Conservation (phyloP, 495 filamentous ascomycete species). For the Penicillium tannophilum region DNA sequence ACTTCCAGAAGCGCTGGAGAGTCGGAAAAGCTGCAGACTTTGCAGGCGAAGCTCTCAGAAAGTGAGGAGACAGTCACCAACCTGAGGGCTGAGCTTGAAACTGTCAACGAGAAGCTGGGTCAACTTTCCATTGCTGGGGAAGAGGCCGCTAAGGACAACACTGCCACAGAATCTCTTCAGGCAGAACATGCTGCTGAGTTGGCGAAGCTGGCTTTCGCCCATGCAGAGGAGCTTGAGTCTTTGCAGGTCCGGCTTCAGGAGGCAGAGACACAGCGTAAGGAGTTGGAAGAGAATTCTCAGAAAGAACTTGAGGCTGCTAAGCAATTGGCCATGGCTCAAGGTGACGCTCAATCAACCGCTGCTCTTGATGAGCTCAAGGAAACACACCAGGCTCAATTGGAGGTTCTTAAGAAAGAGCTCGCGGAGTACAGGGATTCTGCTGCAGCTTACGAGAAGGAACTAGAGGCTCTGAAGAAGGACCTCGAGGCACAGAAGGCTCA, state of each 20-base stretch:
- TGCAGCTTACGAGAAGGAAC: constrained; percentile 40
- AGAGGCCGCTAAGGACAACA: constrained; percentile 25
- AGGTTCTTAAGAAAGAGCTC: constrained; percentile 41
- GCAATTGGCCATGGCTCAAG: constrained; percentile 37
- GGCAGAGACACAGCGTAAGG: constrained; percentile 42
- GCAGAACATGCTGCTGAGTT: constrained; percentile 45
- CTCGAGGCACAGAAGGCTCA: constrained; percentile 37
- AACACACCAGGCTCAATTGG: constrained; percentile 41
- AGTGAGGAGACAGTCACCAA: constrained; percentile 44
- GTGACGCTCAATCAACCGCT: constrained; percentile 37
- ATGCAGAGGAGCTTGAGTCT: constrained; percentile 41
- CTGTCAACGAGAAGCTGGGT: constrained; percentile 42
- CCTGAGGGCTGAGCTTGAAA: constrained; percentile 43
- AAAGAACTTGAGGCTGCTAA: constrained; percentile 47
- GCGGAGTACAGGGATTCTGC: constrained; percentile 39
- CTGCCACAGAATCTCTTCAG: constrained; percentile 31
- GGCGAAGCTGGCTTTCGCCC: constrained; percentile 36
- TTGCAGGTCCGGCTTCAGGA: constrained; percentile 42
- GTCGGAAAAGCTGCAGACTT: constrained; percentile 40
- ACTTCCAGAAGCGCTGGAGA: constrained; percentile 33
- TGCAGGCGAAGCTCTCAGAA: constrained; percentile 45
- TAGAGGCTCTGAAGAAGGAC: constrained; percentile 42
- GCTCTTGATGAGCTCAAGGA: constrained; percentile 44
- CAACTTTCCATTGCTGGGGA: constrained; percentile 37
- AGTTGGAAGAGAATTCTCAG: constrained; percentile 42